Percentiles rank a stretch among this genome's conserved stretches.
Conservation (phyloP, 345 rosid species). For the Aquilaria malaccensis region DNA sequence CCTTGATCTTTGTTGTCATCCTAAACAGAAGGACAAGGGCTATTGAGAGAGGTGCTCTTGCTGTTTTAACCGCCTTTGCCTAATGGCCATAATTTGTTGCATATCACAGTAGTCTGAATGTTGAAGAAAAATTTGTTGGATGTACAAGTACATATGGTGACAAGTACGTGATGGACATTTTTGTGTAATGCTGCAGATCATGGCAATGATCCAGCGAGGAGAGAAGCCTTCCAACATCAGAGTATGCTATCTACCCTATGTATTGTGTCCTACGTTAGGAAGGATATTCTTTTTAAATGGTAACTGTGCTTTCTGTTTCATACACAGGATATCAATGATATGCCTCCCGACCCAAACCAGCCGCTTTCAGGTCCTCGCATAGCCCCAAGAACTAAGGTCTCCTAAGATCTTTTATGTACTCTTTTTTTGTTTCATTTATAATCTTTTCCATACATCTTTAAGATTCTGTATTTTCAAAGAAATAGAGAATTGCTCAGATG, state of each 20-base stretch:
- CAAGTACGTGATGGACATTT: neutral
- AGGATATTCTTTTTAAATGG: conserved; percentile 8
- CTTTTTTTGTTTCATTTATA: conserved; percentile 1
- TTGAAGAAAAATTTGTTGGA: too few species aligned
- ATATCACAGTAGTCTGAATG: too few species aligned
- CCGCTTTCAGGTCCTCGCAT: conserved; percentile 62
- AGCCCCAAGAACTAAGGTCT: conserved; percentile 81
- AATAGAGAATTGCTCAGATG: too few species aligned
- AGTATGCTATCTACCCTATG: conserved; percentile 27
- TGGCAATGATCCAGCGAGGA: conserved; percentile 94
- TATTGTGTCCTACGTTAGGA: conserved; percentile 1
- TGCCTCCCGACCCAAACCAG: conserved; percentile 83
- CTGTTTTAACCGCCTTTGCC: too few species aligned
- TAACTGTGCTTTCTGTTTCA: conserved; percentile 18
- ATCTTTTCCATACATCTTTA: neutral
- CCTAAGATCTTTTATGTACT: conserved; percentile 1
- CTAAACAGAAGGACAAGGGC: too few species aligned
- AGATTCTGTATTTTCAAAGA: too few species aligned
- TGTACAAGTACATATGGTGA: too few species aligned
- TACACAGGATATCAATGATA: conserved; percentile 80
- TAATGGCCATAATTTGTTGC: too few species aligned
- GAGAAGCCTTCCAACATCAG: conserved; percentile 89
- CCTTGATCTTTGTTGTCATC: too few species aligned
- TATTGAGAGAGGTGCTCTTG: too few species aligned
- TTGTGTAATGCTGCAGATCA: conserved; percentile 45